Percentiles rank a stretch among this genome's conserved stretches.
Evolutionary conservation across 179 eudicot species (phyloP).

Genomic region (Spergularia azorica): DNA sequence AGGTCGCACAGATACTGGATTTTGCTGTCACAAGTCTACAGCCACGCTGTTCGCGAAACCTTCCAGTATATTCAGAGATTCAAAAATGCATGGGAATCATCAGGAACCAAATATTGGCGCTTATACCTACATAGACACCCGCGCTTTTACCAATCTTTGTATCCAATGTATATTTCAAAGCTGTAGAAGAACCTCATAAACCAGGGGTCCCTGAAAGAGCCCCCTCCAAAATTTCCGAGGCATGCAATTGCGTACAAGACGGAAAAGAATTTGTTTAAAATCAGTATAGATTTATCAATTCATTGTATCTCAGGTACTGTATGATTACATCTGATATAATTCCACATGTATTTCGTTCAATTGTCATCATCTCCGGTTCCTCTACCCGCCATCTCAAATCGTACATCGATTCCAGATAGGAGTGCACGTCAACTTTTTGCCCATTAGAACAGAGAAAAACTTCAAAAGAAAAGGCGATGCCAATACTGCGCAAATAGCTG

Average conservation of each 20-base stretch:
- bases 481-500: too few species aligned
- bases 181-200: slow-evolving; percentile 32
- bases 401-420: too few species aligned
- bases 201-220: slow-evolving; percentile 12
- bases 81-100: slow-evolving; percentile 95
- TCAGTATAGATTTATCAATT: too few species aligned
- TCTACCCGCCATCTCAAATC: too few species aligned
- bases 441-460: too few species aligned
- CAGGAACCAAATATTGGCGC: slow-evolving; percentile 87
- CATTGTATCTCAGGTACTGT: too few species aligned
- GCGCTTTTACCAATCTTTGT: slow-evolving; percentile 21
- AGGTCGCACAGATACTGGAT: slow-evolving; percentile 84
- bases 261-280: too few species aligned
- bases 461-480: too few species aligned
- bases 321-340: too few species aligned
- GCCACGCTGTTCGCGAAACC: slow-evolving; percentile 76
- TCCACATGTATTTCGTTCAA: too few species aligned
- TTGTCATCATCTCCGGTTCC: too few species aligned
- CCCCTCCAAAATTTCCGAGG: slow-evolving; percentile 10
- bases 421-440: too few species aligned
- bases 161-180: slow-evolving; percentile 40
- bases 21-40: slow-evolving; percentile 76
- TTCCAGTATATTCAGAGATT: slow-evolving; percentile 76
- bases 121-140: slow-evolving; percentile 63
- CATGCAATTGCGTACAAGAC: not conserved